These are phyloP conservation scores for Akanthomyces dipterigenus DNA, from an alignment of 2,329 filamentous ascomycete species.

Conservation along the genomic window DNA sequence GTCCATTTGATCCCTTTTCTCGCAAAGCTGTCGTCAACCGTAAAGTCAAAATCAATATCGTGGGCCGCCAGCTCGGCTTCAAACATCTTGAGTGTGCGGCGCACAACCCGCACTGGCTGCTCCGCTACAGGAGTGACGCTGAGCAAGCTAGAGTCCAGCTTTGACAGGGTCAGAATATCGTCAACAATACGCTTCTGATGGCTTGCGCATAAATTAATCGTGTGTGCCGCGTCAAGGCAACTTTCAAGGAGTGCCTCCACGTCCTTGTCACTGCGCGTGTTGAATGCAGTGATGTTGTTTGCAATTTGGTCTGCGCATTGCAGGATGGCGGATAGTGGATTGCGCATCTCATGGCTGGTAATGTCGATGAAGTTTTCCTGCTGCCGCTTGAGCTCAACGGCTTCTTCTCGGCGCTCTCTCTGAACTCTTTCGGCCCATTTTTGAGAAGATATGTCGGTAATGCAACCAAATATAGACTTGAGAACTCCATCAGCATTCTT, in stretches of 20 bases:
- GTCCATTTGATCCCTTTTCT: conserved; percentile 63
- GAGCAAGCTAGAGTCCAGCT: conserved; percentile 64
- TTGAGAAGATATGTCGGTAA: conserved; percentile 80
- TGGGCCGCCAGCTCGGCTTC: conserved; percentile 67
- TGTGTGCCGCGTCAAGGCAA: conserved; percentile 70
- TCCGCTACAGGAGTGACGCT: conserved; percentile 64
- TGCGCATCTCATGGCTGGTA: conserved; percentile 70
- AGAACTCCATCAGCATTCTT: conserved; percentile 56
- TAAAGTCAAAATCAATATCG: conserved; percentile 64
- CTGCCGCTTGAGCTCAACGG: conserved; percentile 69
- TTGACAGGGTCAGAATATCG: conserved; percentile 59
- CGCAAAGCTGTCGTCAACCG: conserved; percentile 60
- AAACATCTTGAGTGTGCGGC: conserved; percentile 70
- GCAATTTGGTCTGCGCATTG: conserved; percentile 71
- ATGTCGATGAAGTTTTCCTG: conserved; percentile 69
- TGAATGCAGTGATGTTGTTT: conserved; percentile 40
- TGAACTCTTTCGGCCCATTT: conserved; percentile 81
- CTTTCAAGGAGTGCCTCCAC: conserved; percentile 44
- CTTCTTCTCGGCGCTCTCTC: conserved; percentile 70
- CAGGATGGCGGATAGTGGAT: conserved; percentile 66
- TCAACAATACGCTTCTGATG: conserved; percentile 70
- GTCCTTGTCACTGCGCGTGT: conserved; percentile 32
- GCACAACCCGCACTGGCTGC: conserved; percentile 61
- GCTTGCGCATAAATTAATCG: conserved; percentile 71
- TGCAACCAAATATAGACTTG: conserved; percentile 71